Base-by-base conservation (phyloP, 805 yeast species). In the Candida maris region DNA sequence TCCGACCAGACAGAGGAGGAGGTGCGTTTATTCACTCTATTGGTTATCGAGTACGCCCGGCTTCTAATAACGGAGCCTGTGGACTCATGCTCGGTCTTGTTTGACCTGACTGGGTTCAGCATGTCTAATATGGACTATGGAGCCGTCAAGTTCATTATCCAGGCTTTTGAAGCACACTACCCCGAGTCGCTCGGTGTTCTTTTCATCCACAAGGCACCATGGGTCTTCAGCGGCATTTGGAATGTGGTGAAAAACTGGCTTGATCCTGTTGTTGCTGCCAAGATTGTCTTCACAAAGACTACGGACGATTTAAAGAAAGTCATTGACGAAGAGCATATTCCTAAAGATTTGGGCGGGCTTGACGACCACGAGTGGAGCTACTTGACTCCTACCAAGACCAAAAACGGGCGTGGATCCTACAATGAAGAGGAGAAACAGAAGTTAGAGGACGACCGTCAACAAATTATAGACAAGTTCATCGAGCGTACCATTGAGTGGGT, bases 181-280 rank as follows among this genome's bases (percentile, higher is more conserved):
- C 98, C 98, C 1, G 98, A 93, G 63, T 81, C 86, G 27, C 71
- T 93, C 42, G 96, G 96, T 13, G 76, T 75, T 38, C 66, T 93
- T 35, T 73, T 87, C 48, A 83, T 93, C 42, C 95, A 87, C 65
- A 84, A 85, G 51, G 97, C 98, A 0, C 98, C 98, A 19, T 88
- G 97, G 97, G 77, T 93, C 37, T 93, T 93, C 66, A 78, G 85
- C 34, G 91, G 96, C 17, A 85, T 91, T 41, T 93, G 98, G 97
- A 83, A 81, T 49, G 77, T 91, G 49, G 79, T 93, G 51, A 87
- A 86, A 61, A 80, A 81, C 51, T 91, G 97, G 97, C 69, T 91
- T 39, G 97, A 93, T 57, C 97, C 97, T 3, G 96, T 86, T 17
- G 97, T 91, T 37, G 95, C 96, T 0, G 72, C 91, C 18, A 91